Base-by-base conservation (phyloP, 768 basidiomycete genomes). In the Tubosaeta sp. region DNA sequence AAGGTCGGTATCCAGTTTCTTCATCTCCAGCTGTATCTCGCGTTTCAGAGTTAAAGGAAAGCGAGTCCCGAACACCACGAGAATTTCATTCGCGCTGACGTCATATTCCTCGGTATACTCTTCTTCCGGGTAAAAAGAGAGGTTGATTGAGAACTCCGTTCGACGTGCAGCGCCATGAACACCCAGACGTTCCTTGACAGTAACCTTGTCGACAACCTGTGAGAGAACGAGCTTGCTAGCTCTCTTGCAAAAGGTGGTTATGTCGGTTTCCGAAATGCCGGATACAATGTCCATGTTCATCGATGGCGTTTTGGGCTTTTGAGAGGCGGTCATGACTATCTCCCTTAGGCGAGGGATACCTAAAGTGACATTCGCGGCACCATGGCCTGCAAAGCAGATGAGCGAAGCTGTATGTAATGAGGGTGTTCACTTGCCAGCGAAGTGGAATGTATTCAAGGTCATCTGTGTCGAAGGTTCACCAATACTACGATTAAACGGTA, bases 371-470 rank as follows among this genome's bases (percentile, higher is more conserved):
- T 99, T 99, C 38, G 97, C 97, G 53, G 97, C 97, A 72, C 97
- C 95, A 65, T 98, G 97, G 57, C 95, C 92, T 94, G 59, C 35
- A n/a, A 48, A 48, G 43, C 41, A 39, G 35, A 42, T 62, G 34
- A 54, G 54, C 11, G 12, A 57, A 26, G 16, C 8, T 4, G 12
- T 5, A 25, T n/a, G 8, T 43, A n/a, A 51, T 13, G 4, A 11
- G 22, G 33, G 35, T 43, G 53, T 56, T 11, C 34, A 64, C 80
- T 62, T 69, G 85, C 93, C 95, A 60, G 97, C 97, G 64, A 99
- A 95, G 75, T 99, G 97, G 83, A 99, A 99, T 12, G 97, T 99
- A 68, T 99, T 99, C 57, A 99, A 74, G 9, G 97, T 99, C 97
- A 99, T 99, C 68, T 99, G 97, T 0, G 97, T 99, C 14, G 97